Base-by-base conservation (phyloP, 1,284 basidiomycete genomes). In the Cutaneotrichosporon curvatum region DNA sequence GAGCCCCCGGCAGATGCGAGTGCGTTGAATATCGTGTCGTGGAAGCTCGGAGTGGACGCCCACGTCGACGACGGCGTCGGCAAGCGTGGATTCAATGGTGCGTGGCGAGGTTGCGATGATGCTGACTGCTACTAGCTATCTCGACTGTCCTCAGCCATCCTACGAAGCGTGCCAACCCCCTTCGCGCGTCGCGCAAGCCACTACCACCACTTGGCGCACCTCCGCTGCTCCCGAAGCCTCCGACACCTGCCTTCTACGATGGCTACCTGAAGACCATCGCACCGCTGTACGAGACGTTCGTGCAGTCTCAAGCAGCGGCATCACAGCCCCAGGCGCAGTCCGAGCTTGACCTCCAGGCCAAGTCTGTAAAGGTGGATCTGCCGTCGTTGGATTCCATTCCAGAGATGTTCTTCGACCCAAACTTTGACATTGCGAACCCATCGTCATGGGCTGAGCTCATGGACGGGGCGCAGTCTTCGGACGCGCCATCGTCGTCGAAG, bases 401-500 rank as follows among this genome's bases (percentile, higher is more conserved):
- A 1, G 61, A 79, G 1, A 76, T 89, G 20, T 95, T 87, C 74
- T 94, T 95, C 63, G 74, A 81, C 41, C 66, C 77, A 4, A 64
- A 78, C 20, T 97, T 98, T 73, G 81, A 91, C 67, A 78, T 98
- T n/a, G 81, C 84, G 9, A 82, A 94, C 63, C 83, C 89, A 1
- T 75, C 73, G 32, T 94, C 82, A 0, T 98, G 96, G 71, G 78
- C 82, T 47, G 73, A 79, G 5, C 85, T 97, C 40, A 87, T 64
- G 23, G 19, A 43, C 34, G 16, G 46, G 45, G 25, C 25, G 12
- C 8, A 28, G 8, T 7, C 25, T 7, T 7, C 25, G 12, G 25
- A 28, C 8, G 25, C 8, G 8, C 12, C 25, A 12, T 28, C 25
- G 25, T 28, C 25, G 25, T 30, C 33, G 42, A 47, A 41, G 33